phyloP scores from a whole-genome alignment of 805 yeast genomes.

The Yueomyces sinensis region DNA sequence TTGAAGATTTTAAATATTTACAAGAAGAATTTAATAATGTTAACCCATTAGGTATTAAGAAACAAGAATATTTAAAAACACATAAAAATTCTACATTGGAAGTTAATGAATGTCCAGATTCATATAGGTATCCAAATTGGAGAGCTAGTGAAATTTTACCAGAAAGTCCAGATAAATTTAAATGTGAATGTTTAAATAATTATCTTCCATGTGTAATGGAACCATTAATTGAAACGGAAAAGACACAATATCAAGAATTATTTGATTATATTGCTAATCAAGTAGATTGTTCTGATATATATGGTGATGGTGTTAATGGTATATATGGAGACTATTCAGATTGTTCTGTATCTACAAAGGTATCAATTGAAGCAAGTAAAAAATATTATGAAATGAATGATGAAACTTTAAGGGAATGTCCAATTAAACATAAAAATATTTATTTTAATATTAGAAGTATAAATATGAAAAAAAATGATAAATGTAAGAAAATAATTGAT shows the following conservation, averaged over 20 bases:
- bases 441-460: constrained; percentile 9
- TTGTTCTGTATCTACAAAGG: constrained; percentile 50
- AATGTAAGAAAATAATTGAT: not conserved
- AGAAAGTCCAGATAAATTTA: constrained; percentile 48
- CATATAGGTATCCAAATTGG: constrained; percentile 31
- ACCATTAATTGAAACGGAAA: constrained; percentile 28
- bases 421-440: constrained; percentile 11
- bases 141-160: constrained; percentile 48
- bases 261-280: constrained; percentile 46
- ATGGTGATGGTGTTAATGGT: constrained; percentile 45
- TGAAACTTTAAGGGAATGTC: constrained; percentile 20
- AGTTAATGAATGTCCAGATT: constrained; percentile 8
- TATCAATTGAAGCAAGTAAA: constrained; percentile 47
- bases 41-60: constrained; percentile 31
- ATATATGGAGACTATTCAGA: constrained; percentile 54
- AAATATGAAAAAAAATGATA: not conserved
- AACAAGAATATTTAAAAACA: constrained; percentile 6
- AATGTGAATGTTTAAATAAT: constrained; percentile 49
- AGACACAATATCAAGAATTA: constrained; percentile 36
- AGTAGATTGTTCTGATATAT: constrained; percentile 46
- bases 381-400: constrained; percentile 41
- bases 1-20: constrained; percentile 47
- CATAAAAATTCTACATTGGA: constrained; percentile 31
- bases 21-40: constrained; percentile 37
- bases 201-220: constrained; percentile 44